A percentile compares a stretch with the other conserved stretches of the same genome.
Conservation (phyloP, 2,329 filamentous ascomycete genomes). For the Botryosphaeria dothidea region DNA sequence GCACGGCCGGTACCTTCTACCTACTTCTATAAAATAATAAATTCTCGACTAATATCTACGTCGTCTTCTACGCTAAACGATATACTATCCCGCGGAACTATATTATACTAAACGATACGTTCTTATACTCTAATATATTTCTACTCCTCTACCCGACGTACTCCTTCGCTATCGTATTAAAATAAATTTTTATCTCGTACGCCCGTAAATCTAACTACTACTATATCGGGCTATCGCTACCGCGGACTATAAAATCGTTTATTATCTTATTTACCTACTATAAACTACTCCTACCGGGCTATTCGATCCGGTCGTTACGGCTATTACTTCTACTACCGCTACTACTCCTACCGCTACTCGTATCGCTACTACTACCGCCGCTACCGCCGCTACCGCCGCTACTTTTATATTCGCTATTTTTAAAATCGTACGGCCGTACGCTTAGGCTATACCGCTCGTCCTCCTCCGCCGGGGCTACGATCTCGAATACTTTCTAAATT, state of each 20-base stretch:
- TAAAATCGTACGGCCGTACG: background rate
- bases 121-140: conserved; percentile 22
- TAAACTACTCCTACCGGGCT: background rate
- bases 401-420: background rate
- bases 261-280: too few species aligned
- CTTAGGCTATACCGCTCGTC: background rate
- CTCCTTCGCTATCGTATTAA: conserved; percentile 21
- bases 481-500: conserved; percentile 25
- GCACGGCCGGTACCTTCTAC: background rate
- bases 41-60: too few species aligned
- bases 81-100: background rate
- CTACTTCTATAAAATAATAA: too few species aligned
- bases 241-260: conserved; percentile 23
- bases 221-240: conserved; percentile 22
- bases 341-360: background rate
- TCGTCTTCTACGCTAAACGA: too few species aligned
- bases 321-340: background rate
- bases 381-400: conserved; percentile 21
- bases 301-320: background rate
- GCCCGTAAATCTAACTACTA: conserved; percentile 24
- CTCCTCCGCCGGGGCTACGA: background rate
- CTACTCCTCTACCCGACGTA: conserved; percentile 18
- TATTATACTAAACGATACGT: conserved; percentile 15
- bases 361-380: background rate
- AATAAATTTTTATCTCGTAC: conserved; percentile 23